A percentile compares a stretch with the other conserved stretches of the same genome.
phyloP scores from a whole-genome alignment of 2,329 filamentous ascomycete species.

The Endoconidiophora polonica region DNA sequence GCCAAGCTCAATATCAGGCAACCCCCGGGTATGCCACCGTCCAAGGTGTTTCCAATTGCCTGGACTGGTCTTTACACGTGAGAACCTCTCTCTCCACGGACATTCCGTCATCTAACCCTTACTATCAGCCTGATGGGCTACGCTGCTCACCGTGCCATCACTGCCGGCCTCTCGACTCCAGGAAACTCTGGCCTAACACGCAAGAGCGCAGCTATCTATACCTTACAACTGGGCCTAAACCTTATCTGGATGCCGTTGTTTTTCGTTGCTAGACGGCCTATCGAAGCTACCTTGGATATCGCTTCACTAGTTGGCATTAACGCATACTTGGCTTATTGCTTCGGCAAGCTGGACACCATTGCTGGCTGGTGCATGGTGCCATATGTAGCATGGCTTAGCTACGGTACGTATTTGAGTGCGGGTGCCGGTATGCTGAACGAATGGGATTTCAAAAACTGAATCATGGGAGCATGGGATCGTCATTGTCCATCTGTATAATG shows the following conservation, averaged over 20 bases:
- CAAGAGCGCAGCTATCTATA: constrained; percentile 65
- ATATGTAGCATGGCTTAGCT: constrained; percentile 73
- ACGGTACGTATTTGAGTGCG: constrained; percentile 70
- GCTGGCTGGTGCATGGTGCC: constrained; percentile 62
- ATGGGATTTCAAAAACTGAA: constrained; percentile 37
- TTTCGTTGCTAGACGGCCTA: constrained; percentile 59
- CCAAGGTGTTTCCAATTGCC: constrained; percentile 44
- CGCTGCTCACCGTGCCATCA: constrained; percentile 63
- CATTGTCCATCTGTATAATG: not conserved
- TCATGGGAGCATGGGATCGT: not conserved
- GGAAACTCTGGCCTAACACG: constrained; percentile 41
- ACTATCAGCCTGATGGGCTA: constrained; percentile 58
- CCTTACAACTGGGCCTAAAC: constrained; percentile 71
- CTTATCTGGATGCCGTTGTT: constrained; percentile 86
- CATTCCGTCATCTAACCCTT: not conserved
- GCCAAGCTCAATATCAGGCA: constrained; percentile 37
- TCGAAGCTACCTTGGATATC: constrained; percentile 61
- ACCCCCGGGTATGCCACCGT: constrained; percentile 43
- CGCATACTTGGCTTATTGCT: constrained; percentile 58
- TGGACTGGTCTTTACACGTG: constrained; percentile 51
- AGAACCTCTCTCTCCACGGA: not conserved
- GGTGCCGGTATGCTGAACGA: constrained; percentile 51
- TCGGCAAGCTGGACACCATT: constrained; percentile 54
- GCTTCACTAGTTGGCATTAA: constrained; percentile 54
- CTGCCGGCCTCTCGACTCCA: constrained; percentile 38